Percentiles rank a stretch among this genome's conserved stretches.
phyloP scores from a whole-genome alignment of 495 filamentous ascomycete genomes.

The Daldinia vernicosa region DNA sequence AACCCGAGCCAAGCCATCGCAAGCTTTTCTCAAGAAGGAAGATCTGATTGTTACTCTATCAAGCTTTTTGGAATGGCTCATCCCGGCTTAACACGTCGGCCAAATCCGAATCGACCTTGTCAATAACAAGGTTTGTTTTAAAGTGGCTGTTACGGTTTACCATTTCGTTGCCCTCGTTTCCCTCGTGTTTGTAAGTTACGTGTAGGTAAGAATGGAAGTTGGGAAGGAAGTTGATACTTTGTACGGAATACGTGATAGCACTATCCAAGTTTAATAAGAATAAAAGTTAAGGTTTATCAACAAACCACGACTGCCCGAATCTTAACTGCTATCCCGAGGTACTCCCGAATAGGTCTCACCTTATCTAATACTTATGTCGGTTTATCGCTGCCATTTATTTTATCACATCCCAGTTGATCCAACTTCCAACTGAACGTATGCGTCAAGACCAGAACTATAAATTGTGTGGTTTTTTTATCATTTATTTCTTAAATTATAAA shows the following conservation, averaged over 20 bases:
- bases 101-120: slow-evolving; percentile 13
- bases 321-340: slow-evolving; percentile 5
- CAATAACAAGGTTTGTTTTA: slow-evolving; percentile 2
- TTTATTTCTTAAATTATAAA: too few species aligned
- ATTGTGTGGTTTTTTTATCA: background rate
- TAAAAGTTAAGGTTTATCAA: background rate
- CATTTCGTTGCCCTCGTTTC: too few species aligned
- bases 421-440: too few species aligned
- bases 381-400: background rate
- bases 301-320: background rate
- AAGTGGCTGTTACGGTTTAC: too few species aligned
- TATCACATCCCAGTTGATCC: background rate
- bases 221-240: background rate
- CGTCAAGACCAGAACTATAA: too few species aligned
- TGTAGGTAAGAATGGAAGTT: too few species aligned
- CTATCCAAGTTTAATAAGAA: background rate
- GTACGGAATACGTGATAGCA: background rate
- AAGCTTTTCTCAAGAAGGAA: slow-evolving; percentile 21
- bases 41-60: slow-evolving; percentile 18
- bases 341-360: slow-evolving; percentile 3
- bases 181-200: background rate
- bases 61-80: slow-evolving; percentile 26
- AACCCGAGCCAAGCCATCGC: slow-evolving; percentile 29
- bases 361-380: slow-evolving; percentile 4
- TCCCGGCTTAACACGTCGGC: slow-evolving; percentile 15